Conservation (phyloP, 2,329 filamentous ascomycete species). For the Aspergillus ibericus region DNA sequence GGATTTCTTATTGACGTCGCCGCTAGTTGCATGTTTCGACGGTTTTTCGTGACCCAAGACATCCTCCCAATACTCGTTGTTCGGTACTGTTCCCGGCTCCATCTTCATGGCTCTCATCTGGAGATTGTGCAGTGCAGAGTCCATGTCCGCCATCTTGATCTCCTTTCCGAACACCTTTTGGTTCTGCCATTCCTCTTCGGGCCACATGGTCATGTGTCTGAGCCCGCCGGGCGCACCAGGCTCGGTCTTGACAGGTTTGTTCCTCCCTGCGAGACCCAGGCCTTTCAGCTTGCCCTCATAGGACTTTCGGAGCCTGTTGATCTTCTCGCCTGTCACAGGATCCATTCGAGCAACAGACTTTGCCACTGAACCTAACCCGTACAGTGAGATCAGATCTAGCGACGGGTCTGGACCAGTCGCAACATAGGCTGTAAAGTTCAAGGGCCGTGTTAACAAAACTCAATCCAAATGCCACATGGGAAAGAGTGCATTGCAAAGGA, state of each 20-base stretch:
- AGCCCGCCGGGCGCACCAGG: constrained; percentile 40
- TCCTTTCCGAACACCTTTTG: constrained; percentile 50
- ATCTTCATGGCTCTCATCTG: constrained; percentile 49
- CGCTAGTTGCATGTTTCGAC: constrained; percentile 34
- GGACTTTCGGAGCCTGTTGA: constrained; percentile 60
- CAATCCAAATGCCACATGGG: constrained; percentile 29
- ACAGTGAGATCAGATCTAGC: constrained; percentile 61
- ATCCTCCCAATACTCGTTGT: constrained; percentile 52
- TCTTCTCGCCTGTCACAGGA: constrained; percentile 64
- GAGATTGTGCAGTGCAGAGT: constrained; percentile 43
- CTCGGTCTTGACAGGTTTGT: constrained; percentile 49
- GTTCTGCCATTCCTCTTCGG: constrained; percentile 53
- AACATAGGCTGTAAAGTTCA: constrained; percentile 43
- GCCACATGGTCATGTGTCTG: constrained; percentile 46
- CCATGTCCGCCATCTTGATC: constrained; percentile 45
- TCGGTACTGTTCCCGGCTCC: constrained; percentile 47
- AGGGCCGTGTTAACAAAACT: constrained; percentile 46
- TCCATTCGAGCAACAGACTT: constrained; percentile 60
- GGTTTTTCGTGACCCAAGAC: constrained; percentile 50
- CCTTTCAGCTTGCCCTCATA: constrained; percentile 54
- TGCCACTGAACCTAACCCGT: constrained; percentile 57
- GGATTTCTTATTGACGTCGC: constrained; percentile 33
- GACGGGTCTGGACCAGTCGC: constrained; percentile 57
- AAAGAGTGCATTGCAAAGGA: constrained; percentile 30
- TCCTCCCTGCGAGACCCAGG: constrained; percentile 48